A percentile compares a stretch with the other conserved stretches of the same genome.
These are phyloP conservation scores for Amaranthus tricolor DNA, from an alignment of 179 eudicot genomes.

Conservation along the genomic window DNA sequence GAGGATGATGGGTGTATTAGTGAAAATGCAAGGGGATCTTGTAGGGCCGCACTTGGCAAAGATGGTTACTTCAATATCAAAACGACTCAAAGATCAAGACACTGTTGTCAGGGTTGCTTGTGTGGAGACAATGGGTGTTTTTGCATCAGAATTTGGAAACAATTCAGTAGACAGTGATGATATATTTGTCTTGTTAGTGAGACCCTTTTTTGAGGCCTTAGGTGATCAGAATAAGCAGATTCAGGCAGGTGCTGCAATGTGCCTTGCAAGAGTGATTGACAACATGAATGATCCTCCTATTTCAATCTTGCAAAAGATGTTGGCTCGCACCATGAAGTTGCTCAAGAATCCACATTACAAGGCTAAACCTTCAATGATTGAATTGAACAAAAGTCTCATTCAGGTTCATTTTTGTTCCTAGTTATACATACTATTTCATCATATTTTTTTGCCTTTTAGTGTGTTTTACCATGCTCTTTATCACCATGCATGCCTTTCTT, in stretches of 20 bases:
- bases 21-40: slow-evolving; percentile 47
- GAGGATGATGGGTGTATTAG: slow-evolving; percentile 59
- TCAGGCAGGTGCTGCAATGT: slow-evolving; percentile 76
- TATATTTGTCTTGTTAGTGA: slow-evolving; percentile 53
- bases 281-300: slow-evolving; percentile 59
- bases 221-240: slow-evolving; percentile 90
- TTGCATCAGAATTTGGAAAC: slow-evolving; percentile 63
- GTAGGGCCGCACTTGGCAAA: slow-evolving; percentile 57
- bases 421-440: neutral
- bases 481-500: neutral
- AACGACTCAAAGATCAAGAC: slow-evolving; percentile 83
- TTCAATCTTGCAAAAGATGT: slow-evolving; percentile 66
- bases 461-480: neutral
- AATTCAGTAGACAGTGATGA: slow-evolving; percentile 39
- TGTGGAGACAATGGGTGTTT: slow-evolving; percentile 67
- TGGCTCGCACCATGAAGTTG: slow-evolving; percentile 61
- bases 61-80: slow-evolving; percentile 69
- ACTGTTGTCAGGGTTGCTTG: slow-evolving; percentile 75
- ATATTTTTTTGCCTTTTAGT: neutral
- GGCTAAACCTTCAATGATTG: slow-evolving; percentile 89
- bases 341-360: slow-evolving; percentile 78
- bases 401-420: slow-evolving; percentile 49
- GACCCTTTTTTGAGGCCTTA: slow-evolving; percentile 82
- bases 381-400: slow-evolving; percentile 73
- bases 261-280: slow-evolving; percentile 75